Evolutionary conservation across 106 monocot genomes (phyloP), one percentile per base, ranked within the genome.

Genomic region (Dendrobium officinale): DNA sequence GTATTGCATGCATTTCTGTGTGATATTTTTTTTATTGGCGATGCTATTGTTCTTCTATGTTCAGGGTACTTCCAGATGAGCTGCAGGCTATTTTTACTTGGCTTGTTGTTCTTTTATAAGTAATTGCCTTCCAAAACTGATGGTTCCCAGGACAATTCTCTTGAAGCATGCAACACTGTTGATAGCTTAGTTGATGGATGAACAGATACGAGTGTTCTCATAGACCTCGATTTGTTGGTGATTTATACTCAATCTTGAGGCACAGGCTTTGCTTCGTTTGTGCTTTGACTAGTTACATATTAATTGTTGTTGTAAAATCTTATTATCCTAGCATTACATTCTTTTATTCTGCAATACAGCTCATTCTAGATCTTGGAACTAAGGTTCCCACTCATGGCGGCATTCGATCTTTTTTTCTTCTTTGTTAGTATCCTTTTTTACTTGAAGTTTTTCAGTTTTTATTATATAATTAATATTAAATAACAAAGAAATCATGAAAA

Each of bases 121-220:
- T 67, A 95, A 70, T 80, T 94, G 56, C 91, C 94, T 66, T 88
- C 89, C 18, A 88, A 81, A 82, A 83, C 40, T 77, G 91, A 92
- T 67, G 78, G 82, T 19, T 88, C 86, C 80, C 98, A 95, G 79
- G 85, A 89, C 72, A 91, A 94, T 48, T 80, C 92, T 10, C 85
- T 98, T 84, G 98, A 98, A 86, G 89, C 91, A 45, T 80, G 92
- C 88, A 94, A 98, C 59, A 87, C 83, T 19, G 91, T 95, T 74
- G 91, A 98, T 81, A 98, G 88, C 82, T 92, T 94, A 88, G 89
- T 98, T 84, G 95, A 98, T 85, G 98, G 98, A 31, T 83, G 78
- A 29, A 98, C 92, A 72, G 98, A 98, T 98, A 98, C 85, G 98
- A 98, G 84, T 84, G 92, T 41, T 98, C 92, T 83, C 92, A 94